Evolutionary conservation across 2,329 filamentous ascomycete species (phyloP).

Genomic region (Rhynchosporium agropyri): DNA sequence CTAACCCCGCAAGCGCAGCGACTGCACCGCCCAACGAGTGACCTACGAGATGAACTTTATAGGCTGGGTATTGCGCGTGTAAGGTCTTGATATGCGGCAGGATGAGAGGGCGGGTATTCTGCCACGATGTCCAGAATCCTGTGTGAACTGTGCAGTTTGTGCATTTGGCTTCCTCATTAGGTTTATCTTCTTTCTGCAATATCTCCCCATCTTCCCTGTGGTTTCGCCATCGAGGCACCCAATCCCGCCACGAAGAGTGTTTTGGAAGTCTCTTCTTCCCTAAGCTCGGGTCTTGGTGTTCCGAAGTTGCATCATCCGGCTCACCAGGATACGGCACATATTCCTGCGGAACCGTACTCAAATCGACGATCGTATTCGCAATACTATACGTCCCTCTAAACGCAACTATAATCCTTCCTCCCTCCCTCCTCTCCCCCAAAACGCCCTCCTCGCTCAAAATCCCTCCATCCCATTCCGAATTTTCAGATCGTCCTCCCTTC

Average conservation of each 20-base stretch:
- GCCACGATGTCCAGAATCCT: constrained; percentile 87
- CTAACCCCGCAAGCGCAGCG: constrained; percentile 81
- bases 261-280: not conserved
- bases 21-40: constrained; percentile 91
- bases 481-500: constrained; percentile 16
- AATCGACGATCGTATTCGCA: constrained; percentile 85
- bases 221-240: constrained; percentile 19
- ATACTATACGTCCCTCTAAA: constrained; percentile 96
- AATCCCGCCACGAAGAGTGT: constrained; percentile 20
- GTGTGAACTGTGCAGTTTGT: constrained; percentile 88
- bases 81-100: constrained; percentile 66
- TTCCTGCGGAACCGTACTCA: constrained; percentile 85
- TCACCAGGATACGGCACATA: constrained; percentile 79
- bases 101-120: constrained; percentile 69
- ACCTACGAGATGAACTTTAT: constrained; percentile 77
- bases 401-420: constrained; percentile 72
- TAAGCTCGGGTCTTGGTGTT: not conserved
- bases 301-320: constrained; percentile 43
- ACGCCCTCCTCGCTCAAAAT: too few relatives aligned
- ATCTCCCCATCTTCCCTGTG: not conserved
- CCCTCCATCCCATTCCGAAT: too few relatives aligned
- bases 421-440: constrained; percentile 13
- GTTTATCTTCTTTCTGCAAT: constrained; percentile 2
- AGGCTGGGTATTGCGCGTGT: constrained; percentile 64
- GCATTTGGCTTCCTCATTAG: constrained; percentile 53